Evolutionary conservation across 257 asterid genomes (phyloP).

Genomic region (Nicotiana tabacum): DNA sequence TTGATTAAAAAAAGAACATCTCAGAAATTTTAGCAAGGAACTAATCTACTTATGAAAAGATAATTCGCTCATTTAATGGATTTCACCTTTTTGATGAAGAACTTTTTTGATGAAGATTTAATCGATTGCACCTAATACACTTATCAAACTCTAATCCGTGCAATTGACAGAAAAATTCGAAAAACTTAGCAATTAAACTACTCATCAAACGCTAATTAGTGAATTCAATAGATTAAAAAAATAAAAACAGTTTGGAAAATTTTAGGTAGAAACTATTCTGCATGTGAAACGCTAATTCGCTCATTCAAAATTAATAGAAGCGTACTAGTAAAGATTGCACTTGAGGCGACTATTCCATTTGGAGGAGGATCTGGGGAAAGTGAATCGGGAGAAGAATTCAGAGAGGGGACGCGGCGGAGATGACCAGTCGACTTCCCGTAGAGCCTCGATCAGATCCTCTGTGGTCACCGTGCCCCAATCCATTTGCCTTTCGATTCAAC

Average conservation of each 20-base stretch:
- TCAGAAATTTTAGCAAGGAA: background rate
- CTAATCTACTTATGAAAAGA: background rate
- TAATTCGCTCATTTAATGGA: background rate
- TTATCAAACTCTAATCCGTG: background rate
- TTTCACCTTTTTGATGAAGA: too few relatives aligned
- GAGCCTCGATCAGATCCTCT: conserved; percentile 87
- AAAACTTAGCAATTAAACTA: background rate
- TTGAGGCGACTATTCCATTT: conserved; percentile 97
- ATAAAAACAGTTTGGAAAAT: background rate
- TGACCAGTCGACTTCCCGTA: conserved; percentile 95
- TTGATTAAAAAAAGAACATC: background rate
- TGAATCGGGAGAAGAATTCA: conserved; percentile 83
- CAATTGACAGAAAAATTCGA: background rate
- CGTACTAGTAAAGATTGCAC: conserved; percentile 92
- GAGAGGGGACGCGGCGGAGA: conserved; percentile 82
- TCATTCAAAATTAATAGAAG: background rate
- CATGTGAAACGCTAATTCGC: background rate
- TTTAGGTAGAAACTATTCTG: background rate
- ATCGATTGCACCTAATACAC: background rate
- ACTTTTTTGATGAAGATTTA: background rate
- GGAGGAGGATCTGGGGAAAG: conserved; percentile 68
- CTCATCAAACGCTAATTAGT: background rate
- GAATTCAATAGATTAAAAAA: background rate
- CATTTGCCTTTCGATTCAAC: conserved; percentile 29
- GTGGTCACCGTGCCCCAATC: conserved; percentile 93